Evolutionary conservation across 2,329 filamentous ascomycete genomes (phyloP).

Genomic region (Monosporascus sp.): DNA sequence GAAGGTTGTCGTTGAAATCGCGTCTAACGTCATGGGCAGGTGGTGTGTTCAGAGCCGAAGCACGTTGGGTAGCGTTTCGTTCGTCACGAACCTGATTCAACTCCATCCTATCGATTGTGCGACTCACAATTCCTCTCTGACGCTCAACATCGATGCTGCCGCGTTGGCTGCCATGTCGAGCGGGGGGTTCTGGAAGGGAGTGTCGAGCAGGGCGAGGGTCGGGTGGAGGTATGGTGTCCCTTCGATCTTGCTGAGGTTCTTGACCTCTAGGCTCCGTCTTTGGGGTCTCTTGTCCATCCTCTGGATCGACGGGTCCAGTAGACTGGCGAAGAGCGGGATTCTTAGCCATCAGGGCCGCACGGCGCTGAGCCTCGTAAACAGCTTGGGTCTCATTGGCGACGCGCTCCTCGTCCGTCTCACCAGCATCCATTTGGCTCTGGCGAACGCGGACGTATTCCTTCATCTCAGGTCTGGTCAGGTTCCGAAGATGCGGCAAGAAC

Average conservation of each 20-base stretch:
- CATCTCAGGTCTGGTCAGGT: slow-evolving; percentile 48
- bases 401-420: slow-evolving; percentile 44
- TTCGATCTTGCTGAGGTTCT: neutral
- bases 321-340: slow-evolving; percentile 7
- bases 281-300: slow-evolving; percentile 11
- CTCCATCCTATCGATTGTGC: slow-evolving; percentile 1
- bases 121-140: neutral
- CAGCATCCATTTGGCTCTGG: slow-evolving; percentile 52
- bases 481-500: slow-evolving; percentile 51
- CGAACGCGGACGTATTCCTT: slow-evolving; percentile 62
- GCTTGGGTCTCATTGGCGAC: slow-evolving; percentile 47
- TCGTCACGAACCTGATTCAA: slow-evolving; percentile 2
- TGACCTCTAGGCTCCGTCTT: slow-evolving; percentile 5
- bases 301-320: slow-evolving; percentile 9
- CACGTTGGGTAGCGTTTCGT: neutral
- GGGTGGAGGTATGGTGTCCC: neutral
- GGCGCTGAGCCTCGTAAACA: slow-evolving; percentile 44
- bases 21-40: slow-evolving; percentile 25
- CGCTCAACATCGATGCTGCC: neutral
- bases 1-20: slow-evolving; percentile 45
- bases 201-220: neutral
- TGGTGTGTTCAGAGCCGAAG: neutral
- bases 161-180: neutral
- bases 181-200: slow-evolving; percentile 1
- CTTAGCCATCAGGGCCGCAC: slow-evolving; percentile 31